Percentiles rank a stretch among this genome's conserved stretches.
These are phyloP conservation scores for Quercus variabilis DNA, from an alignment of 306 rosid genomes.

Conservation along the genomic window DNA sequence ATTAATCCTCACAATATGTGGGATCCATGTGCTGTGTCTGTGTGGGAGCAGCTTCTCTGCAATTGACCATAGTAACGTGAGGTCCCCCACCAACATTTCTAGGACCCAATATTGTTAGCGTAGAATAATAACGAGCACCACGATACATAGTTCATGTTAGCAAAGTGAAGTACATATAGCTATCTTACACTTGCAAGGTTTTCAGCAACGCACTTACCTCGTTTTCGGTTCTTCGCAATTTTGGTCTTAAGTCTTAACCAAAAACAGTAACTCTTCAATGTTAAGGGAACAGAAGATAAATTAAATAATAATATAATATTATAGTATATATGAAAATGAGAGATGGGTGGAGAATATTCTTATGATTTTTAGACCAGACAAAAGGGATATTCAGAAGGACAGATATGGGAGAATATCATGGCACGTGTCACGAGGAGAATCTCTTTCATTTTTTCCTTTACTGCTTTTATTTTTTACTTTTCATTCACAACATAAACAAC, in stretches of 20 bases:
- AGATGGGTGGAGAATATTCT: slow-evolving; percentile 59
- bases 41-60: too few relatives aligned
- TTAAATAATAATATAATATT: background rate
- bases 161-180: background rate
- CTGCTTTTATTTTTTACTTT: background rate
- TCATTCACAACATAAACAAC: background rate
- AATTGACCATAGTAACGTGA: too few relatives aligned
- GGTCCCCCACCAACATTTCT: too few relatives aligned
- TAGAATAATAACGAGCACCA: background rate
- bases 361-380: slow-evolving; percentile 46
- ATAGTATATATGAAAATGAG: background rate
- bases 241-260: background rate
- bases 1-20: too few relatives aligned
- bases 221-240: slow-evolving; percentile 13
- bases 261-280: too few relatives aligned
- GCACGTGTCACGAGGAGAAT: slow-evolving; percentile 59
- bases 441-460: slow-evolving; percentile 13
- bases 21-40: too few relatives aligned
- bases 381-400: slow-evolving; percentile 85
- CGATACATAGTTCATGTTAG: background rate
- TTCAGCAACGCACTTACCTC: background rate
- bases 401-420: slow-evolving; percentile 47
- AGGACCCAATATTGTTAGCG: background rate
- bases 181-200: too few relatives aligned
- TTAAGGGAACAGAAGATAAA: background rate